phyloP scores from a whole-genome alignment of 805 yeast species.

The Kluyveromyces siamensis region DNA sequence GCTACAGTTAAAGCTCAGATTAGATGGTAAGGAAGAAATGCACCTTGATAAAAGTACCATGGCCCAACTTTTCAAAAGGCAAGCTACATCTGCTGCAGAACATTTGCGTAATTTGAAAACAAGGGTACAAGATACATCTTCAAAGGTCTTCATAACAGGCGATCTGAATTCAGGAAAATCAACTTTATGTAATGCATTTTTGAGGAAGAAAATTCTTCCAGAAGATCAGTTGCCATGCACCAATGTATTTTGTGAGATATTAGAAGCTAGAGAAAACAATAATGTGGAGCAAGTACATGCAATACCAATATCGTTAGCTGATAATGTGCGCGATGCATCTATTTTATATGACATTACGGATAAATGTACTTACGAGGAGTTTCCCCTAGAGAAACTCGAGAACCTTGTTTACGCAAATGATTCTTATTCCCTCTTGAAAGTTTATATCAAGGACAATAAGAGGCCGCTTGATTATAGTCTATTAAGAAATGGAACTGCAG shows the following conservation, averaged over 20 bases:
- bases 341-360: conserved; percentile 34
- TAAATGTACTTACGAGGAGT: conserved; percentile 55
- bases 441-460: conserved; percentile 64
- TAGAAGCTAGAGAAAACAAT: conserved; percentile 70
- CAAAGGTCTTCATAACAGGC: conserved; percentile 94
- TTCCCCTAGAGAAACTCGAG: conserved; percentile 47
- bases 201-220: conserved; percentile 72
- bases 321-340: conserved; percentile 20
- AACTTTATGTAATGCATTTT: conserved; percentile 84
- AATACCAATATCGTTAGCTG: conserved; percentile 43
- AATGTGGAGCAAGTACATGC: conserved; percentile 92
- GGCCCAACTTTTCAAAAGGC: conserved; percentile 60
- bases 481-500: conserved; percentile 82
- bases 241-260: conserved; percentile 88
- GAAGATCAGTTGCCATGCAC: conserved; percentile 98
- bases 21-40: conserved; percentile 32
- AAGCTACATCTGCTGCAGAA: conserved; percentile 51
- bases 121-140: conserved; percentile 82
- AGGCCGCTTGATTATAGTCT: conserved; percentile 61
- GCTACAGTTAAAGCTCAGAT: conserved; percentile 18
- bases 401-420: conserved; percentile 69
- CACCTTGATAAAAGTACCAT: conserved; percentile 59
- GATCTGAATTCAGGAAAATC: conserved; percentile 96
- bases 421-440: conserved; percentile 60
- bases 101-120: conserved; percentile 68